Evolutionary conservation across 495 filamentous ascomycete species (phyloP).

Genomic region (Lophium mytilinum): DNA sequence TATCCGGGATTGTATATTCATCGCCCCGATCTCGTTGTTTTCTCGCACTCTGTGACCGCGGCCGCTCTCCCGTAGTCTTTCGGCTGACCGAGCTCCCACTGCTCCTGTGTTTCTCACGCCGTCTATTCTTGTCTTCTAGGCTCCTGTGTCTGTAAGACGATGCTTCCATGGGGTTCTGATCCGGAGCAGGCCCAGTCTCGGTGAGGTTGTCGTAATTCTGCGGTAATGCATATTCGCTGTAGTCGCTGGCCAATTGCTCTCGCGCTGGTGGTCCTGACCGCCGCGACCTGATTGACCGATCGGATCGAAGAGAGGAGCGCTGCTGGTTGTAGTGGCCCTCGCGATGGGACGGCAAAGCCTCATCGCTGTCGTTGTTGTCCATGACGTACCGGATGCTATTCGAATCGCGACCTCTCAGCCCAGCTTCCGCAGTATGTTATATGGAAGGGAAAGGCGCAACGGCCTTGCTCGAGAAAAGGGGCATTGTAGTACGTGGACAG

Average conservation of each 20-base stretch:
- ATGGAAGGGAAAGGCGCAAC: neutral
- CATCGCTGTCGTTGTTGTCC: conserved; percentile 13
- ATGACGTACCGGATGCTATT: neutral
- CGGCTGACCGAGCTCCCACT: neutral
- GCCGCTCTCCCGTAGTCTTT: neutral
- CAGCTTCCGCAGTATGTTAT: neutral
- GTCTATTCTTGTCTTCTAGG: conserved; percentile 6
- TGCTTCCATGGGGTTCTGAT: conserved; percentile 14
- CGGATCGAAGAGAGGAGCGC: conserved; percentile 21
- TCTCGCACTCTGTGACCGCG: neutral
- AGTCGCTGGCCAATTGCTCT: conserved; percentile 2
- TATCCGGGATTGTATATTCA: conserved; percentile 40
- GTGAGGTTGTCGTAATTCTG: conserved; percentile 16
- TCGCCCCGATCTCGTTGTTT: neutral
- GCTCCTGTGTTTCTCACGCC: neutral
- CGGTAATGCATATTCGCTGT: conserved; percentile 5
- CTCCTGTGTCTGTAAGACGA: conserved; percentile 1
- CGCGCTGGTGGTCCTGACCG: conserved; percentile 7
- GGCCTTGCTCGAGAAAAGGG: neutral
- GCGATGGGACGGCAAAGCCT: conserved; percentile 9
- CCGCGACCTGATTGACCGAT: conserved; percentile 6
- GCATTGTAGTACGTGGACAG: no score
- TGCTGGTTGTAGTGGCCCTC: conserved; percentile 22
- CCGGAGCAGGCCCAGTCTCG: conserved; percentile 17
- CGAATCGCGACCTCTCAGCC: neutral